phyloP scores from a whole-genome alignment of 495 filamentous ascomycete genomes.

The Poronia punctata region DNA sequence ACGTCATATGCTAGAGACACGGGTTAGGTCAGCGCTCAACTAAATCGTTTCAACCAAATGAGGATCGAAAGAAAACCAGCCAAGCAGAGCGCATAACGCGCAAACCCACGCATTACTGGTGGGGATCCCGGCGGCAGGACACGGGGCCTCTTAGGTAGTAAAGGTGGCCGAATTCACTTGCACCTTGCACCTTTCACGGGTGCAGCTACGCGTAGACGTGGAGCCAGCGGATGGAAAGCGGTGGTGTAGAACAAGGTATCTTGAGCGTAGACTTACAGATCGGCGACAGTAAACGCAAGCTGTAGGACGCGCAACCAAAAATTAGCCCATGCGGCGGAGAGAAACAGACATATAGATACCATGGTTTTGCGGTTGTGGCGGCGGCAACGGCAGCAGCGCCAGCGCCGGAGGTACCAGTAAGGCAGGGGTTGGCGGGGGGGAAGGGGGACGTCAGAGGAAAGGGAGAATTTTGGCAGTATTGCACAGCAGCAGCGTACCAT shows the following conservation, averaged over 20 bases:
- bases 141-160: conserved; percentile 14
- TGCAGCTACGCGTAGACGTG: conserved; percentile 23
- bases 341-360: conserved; percentile 12
- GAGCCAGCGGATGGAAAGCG: conserved; percentile 25
- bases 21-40: conserved; percentile 29
- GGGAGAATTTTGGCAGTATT: conserved; percentile 27
- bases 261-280: conserved; percentile 69
- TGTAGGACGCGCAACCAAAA: conserved; percentile 47
- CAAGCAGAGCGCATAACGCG: conserved; percentile 7
- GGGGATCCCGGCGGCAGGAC: conserved; percentile 10
- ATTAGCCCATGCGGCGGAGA: conserved; percentile 33
- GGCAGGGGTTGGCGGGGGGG: conserved; percentile 3
- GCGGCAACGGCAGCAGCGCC: conserved; percentile 6
- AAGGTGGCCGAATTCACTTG: conserved; percentile 11
- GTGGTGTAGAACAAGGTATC: conserved; percentile 19
- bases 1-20: conserved; percentile 91
- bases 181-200: conserved; percentile 15
- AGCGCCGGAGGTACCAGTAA: too few relatives aligned
- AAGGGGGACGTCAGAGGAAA: conserved; percentile 19
- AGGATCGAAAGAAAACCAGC: background rate
- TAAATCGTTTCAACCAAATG: conserved; percentile 1
- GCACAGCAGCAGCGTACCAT: conserved; percentile 60
- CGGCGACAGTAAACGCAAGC: conserved; percentile 98
- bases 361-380: too few relatives aligned
- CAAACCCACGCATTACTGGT: background rate